These are phyloP conservation scores for Aureobasidium melanogenum DNA, from an alignment of 2,329 filamentous ascomycete species.

Conservation along the genomic window DNA sequence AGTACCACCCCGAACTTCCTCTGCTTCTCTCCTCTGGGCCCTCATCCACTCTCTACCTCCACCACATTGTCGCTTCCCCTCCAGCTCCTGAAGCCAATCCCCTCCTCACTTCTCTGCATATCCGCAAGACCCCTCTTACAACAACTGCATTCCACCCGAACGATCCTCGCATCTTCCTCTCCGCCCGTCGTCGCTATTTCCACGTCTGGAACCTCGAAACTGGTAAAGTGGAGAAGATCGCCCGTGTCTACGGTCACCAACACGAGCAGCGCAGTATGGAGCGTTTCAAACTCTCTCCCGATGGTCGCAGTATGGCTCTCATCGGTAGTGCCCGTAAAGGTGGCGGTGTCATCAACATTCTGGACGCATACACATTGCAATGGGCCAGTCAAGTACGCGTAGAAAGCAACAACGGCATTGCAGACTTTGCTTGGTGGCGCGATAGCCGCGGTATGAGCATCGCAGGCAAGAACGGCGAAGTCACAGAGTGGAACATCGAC, in stretches of 20 bases:
- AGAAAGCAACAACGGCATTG: slow-evolving; percentile 72
- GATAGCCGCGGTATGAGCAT: slow-evolving; percentile 74
- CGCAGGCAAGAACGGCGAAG: slow-evolving; percentile 75
- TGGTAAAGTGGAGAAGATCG: slow-evolving; percentile 74
- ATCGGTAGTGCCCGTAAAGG: slow-evolving; percentile 73
- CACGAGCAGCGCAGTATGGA: slow-evolving; percentile 89
- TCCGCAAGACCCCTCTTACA: slow-evolving; percentile 73
- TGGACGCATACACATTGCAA: slow-evolving; percentile 72
- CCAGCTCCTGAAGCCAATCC: slow-evolving; percentile 69
- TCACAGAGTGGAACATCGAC: slow-evolving; percentile 77
- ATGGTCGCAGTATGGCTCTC: slow-evolving; percentile 77
- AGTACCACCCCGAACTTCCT: slow-evolving; percentile 82
- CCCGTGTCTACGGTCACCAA: slow-evolving; percentile 62
- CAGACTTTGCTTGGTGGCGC: slow-evolving; percentile 90
- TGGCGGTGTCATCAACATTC: slow-evolving; percentile 77
- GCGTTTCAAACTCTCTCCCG: slow-evolving; percentile 76
- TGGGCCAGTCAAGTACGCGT: slow-evolving; percentile 79
- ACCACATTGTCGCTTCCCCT: slow-evolving; percentile 73
- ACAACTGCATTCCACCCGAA: slow-evolving; percentile 66
- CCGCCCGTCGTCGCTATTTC: slow-evolving; percentile 82
- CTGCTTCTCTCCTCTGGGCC: slow-evolving; percentile 84
- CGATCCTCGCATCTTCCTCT: slow-evolving; percentile 76
- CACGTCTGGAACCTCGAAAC: slow-evolving; percentile 86
- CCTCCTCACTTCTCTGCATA: slow-evolving; percentile 79
- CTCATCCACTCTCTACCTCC: slow-evolving; percentile 75